These are phyloP conservation scores for Tephrocybe sp. DNA, from an alignment of 768 basidiomycete species.

Conservation along the genomic window DNA sequence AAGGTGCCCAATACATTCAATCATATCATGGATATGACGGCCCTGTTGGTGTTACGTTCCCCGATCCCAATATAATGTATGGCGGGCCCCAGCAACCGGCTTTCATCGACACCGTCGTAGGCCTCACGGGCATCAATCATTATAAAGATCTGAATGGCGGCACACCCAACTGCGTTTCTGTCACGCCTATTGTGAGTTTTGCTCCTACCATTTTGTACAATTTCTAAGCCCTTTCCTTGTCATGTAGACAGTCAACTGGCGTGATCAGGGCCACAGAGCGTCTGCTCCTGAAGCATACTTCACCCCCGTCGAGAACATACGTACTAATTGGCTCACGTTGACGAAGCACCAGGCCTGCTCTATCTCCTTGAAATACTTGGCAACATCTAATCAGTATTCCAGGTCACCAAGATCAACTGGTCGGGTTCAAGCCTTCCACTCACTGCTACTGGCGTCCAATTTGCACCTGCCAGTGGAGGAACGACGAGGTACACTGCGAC, in stretches of 20 bases:
- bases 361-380: not conserved
- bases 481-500: conserved; percentile 38
- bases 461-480: conserved; percentile 38
- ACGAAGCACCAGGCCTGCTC: conserved; percentile 34
- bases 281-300: conserved; percentile 57
- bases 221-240: not conserved
- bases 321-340: conserved; percentile 52
- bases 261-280: conserved; percentile 49
- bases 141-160: conserved; percentile 56
- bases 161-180: conserved; percentile 53
- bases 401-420: conserved; percentile 49
- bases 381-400: not conserved
- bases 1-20: conserved; percentile 45
- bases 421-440: conserved; percentile 33
- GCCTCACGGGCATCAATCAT: conserved; percentile 47
- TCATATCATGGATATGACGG: conserved; percentile 53
- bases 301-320: conserved; percentile 46
- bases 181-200: conserved; percentile 51
- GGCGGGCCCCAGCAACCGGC: conserved; percentile 52
- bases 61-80: conserved; percentile 46
- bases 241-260: conserved; percentile 44
- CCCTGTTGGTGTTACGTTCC: conserved; percentile 55
- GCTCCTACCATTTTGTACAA: not conserved
- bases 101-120: conserved; percentile 48
- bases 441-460: conserved; percentile 46